Conservation (phyloP, 1,139 yeast genomes). For the Debaryomycetaceae sp. region DNA sequence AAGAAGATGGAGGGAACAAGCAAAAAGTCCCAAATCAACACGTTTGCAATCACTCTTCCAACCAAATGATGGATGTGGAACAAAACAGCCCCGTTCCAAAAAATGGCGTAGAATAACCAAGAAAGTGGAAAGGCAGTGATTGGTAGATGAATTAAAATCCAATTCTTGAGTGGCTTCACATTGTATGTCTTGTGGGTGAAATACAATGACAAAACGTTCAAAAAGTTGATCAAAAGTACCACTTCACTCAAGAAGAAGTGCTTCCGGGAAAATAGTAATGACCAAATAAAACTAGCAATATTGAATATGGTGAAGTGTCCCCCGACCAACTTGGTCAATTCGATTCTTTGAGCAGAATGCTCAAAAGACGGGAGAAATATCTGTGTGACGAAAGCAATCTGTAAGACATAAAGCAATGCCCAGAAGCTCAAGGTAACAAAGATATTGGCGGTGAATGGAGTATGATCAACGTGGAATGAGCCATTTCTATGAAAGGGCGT, state of each 20-base stretch:
- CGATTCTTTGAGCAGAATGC: conserved; percentile 17
- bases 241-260: conserved; percentile 55
- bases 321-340: conserved; percentile 40
- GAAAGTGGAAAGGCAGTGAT: conserved; percentile 66
- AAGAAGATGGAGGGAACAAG: conserved; percentile 59
- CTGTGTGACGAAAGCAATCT: conserved; percentile 50
- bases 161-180: conserved; percentile 47
- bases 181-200: conserved; percentile 58
- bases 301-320: conserved; percentile 65
- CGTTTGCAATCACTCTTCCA: conserved; percentile 68
- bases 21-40: conserved; percentile 75
- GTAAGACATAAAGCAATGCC: conserved; percentile 51
- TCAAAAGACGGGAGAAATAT: conserved; percentile 45
- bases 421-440: conserved; percentile 55
- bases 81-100: conserved; percentile 82
- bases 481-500: conserved; percentile 40
- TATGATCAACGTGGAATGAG: conserved; percentile 43
- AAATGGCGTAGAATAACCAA: conserved; percentile 68
- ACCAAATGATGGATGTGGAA: conserved; percentile 53
- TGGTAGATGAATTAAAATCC: conserved; percentile 62
- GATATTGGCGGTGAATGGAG: conserved; percentile 68
- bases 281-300: conserved; percentile 58
- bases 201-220: conserved; percentile 56
- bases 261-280: conserved; percentile 52
- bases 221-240: conserved; percentile 51